A percentile compares a stretch with the other conserved stretches of the same genome.
Conservation (phyloP, 2,329 filamentous ascomycete species). For the Sporothrix variecibatus region DNA sequence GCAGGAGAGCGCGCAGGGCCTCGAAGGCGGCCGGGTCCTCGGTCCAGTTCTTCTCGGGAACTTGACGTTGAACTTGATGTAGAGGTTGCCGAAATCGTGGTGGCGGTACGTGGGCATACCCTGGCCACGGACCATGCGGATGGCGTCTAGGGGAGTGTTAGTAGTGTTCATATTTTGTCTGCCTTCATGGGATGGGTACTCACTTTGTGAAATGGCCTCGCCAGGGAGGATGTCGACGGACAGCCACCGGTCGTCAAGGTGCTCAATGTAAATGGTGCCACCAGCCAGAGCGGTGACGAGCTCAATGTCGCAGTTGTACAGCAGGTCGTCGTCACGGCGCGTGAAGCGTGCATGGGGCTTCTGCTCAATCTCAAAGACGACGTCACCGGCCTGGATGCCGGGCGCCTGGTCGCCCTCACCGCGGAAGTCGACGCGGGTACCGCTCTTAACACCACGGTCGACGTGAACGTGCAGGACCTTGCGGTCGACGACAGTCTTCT, state of each 20-base stretch:
- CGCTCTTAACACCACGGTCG: slow-evolving; percentile 88
- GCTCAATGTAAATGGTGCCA: slow-evolving; percentile 88
- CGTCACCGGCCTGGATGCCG: slow-evolving; percentile 89
- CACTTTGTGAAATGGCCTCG: slow-evolving; percentile 75
- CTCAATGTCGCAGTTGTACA: slow-evolving; percentile 94
- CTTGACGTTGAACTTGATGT: slow-evolving; percentile 96
- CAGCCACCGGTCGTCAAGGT: slow-evolving; percentile 96
- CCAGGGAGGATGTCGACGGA: slow-evolving; percentile 90
- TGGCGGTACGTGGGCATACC: slow-evolving; percentile 97
- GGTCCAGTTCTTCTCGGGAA: slow-evolving; percentile 79
- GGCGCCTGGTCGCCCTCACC: slow-evolving; percentile 96
- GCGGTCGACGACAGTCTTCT: slow-evolving; percentile 96
- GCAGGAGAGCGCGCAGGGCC: slow-evolving; percentile 81
- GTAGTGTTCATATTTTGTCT: not conserved
- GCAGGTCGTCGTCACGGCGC: slow-evolving; percentile 92
- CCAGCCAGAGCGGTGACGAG: slow-evolving; percentile 92
- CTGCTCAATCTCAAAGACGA: slow-evolving; percentile 98
- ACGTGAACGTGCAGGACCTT: slow-evolving; percentile 99
- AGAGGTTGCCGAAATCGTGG: slow-evolving; percentile 93
- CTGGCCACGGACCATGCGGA: slow-evolving; percentile 94
- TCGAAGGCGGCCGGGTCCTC: slow-evolving; percentile 70
- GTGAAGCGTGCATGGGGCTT: slow-evolving; percentile 97
- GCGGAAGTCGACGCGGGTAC: slow-evolving; percentile 95
- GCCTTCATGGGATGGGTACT: not conserved
- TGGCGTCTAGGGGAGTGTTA: slow-evolving; percentile 64